Conservation (phyloP, 768 basidiomycete species). For the Panaeolus papilionaceus region DNA sequence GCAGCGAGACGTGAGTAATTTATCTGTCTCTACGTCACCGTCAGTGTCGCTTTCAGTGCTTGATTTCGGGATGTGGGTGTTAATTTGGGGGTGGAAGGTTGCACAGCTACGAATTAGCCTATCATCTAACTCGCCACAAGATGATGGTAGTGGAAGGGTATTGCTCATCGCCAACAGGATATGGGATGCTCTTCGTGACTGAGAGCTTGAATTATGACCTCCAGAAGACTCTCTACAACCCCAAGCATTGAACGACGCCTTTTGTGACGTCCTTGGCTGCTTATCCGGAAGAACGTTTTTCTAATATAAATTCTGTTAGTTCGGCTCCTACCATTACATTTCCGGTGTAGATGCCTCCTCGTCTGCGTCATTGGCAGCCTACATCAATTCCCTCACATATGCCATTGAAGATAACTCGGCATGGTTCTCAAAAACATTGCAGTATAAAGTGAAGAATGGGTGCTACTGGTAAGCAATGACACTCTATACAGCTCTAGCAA, state of each 20-base stretch:
- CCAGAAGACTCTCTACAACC: background rate
- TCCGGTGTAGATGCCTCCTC: constrained; percentile 99
- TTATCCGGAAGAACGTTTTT: background rate
- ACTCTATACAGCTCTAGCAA: background rate
- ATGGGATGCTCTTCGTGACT: background rate
- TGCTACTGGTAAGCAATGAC: constrained; percentile 78
- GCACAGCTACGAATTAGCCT: background rate
- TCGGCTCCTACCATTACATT: constrained; percentile 96
- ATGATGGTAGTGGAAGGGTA: background rate
- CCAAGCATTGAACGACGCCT: constrained; percentile 13
- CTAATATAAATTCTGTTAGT: constrained; percentile 22
- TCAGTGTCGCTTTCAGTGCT: background rate
- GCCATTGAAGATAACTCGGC: constrained; percentile 88
- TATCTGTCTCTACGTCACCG: constrained; percentile 34
- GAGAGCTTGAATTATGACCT: background rate
- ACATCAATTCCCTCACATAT: constrained; percentile 98
- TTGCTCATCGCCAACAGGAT: background rate
- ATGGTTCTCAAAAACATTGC: constrained; percentile 88
- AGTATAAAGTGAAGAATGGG: constrained; percentile 93
- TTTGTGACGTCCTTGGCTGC: constrained; percentile 44
- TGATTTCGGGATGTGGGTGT: background rate
- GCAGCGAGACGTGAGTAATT: constrained; percentile 74
- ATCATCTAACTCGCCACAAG: background rate
- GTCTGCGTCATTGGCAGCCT: constrained; percentile 96
- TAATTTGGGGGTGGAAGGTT: background rate